A percentile compares a stretch with the other conserved stretches of the same genome.
Evolutionary conservation across 805 yeast genomes (phyloP).

Genomic region (Metschnikowia borealis): DNA sequence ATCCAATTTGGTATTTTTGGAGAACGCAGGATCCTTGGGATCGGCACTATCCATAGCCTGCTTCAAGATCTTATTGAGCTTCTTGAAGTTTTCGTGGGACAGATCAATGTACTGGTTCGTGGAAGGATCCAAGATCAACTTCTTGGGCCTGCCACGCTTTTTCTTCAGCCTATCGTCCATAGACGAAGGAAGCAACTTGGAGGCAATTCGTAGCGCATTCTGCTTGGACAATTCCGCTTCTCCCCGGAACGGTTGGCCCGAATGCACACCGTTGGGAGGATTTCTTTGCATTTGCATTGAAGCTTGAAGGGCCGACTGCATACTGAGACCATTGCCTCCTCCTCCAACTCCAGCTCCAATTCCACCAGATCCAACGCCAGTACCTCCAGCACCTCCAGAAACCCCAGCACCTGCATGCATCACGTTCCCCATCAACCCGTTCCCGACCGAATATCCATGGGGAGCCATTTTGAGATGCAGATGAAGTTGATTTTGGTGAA

Average conservation of each 20-base stretch:
- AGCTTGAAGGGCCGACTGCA: slow-evolving; percentile 4
- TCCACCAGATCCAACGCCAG: too few relatives aligned
- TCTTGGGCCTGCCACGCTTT: slow-evolving; percentile 41
- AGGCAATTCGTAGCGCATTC: slow-evolving; percentile 1
- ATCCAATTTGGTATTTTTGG: slow-evolving; percentile 7
- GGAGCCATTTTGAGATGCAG: neutral
- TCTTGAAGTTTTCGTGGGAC: slow-evolving; percentile 39
- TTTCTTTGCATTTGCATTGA: slow-evolving; percentile 7
- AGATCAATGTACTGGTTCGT: slow-evolving; percentile 39
- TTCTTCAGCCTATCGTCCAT: slow-evolving; percentile 22
- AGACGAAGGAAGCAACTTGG: slow-evolving; percentile 9
- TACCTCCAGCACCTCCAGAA: too few relatives aligned
- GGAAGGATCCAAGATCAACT: slow-evolving; percentile 39
- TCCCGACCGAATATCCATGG: neutral
- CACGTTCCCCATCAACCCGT: neutral
- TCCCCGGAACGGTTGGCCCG: neutral
- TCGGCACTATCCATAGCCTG: slow-evolving; percentile 12
- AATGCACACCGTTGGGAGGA: neutral
- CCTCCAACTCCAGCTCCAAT: too few relatives aligned
- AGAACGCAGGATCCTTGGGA: neutral
- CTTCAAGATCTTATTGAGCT: slow-evolving; percentile 29
- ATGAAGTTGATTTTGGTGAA: slow-evolving; percentile 9
- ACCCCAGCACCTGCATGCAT: neutral
- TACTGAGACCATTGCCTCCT: neutral
- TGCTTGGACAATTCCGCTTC: slow-evolving; percentile 4